Evolutionary conservation across 352 stramenopile species (phyloP).

Genomic region (Plasmopara muralis): DNA sequence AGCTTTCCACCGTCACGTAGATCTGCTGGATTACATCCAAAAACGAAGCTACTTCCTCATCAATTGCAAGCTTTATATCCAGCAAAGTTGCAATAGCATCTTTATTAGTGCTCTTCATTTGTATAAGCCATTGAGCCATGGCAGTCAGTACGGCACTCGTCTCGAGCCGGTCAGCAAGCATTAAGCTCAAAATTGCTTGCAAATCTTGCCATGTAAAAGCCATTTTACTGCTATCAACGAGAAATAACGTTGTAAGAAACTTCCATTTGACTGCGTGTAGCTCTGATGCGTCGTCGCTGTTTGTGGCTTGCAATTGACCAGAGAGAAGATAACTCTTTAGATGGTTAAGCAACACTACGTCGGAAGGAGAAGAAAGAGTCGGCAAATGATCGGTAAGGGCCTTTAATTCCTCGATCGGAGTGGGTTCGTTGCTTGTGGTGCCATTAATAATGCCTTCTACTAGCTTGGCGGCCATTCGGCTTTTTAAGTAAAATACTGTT

Average conservation of each 20-base stretch:
- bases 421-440: conserved; percentile 5
- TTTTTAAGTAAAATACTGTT: no score
- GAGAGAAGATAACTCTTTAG: conserved; percentile 14
- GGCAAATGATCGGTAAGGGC: conserved; percentile 4
- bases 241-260: conserved; percentile 14
- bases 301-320: conserved; percentile 12
- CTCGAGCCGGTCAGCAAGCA: conserved; percentile 27
- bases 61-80: conserved; percentile 4
- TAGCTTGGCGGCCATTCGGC: conserved; percentile 7
- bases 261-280: conserved; percentile 24
- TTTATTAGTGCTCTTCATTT: conserved; percentile 9
- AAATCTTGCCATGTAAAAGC: conserved; percentile 10
- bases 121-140: conserved; percentile 34
- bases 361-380: neutral
- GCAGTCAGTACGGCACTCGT: conserved; percentile 28
- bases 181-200: conserved; percentile 18
- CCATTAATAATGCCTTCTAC: conserved; percentile 11
- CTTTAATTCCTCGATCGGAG: conserved; percentile 8
- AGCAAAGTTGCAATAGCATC: conserved; percentile 9
- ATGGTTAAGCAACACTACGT: conserved; percentile 16
- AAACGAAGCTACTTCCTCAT: conserved; percentile 16
- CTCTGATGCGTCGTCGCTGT: conserved; percentile 20
- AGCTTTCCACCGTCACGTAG: conserved; percentile 51
- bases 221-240: conserved; percentile 1
- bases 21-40: conserved; percentile 66